Evolutionary conservation across 495 filamentous ascomycete species (phyloP).

Genomic region (Beverwykella pulmonaria): DNA sequence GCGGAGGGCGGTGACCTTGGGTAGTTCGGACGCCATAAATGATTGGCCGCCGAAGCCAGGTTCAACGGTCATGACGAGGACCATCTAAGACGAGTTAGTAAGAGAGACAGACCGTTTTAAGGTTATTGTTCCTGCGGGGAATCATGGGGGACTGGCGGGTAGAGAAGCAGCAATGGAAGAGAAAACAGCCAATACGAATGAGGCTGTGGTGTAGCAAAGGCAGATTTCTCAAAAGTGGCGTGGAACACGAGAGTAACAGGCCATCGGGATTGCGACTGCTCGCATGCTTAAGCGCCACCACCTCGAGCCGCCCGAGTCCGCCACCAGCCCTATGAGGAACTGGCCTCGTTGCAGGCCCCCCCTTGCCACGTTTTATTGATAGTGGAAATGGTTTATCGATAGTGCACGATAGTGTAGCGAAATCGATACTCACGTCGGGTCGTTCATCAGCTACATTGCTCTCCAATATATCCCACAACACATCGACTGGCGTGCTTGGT

Average conservation of each 20-base stretch:
- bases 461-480: slow-evolving; percentile 87
- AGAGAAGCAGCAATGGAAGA: slow-evolving; percentile 5
- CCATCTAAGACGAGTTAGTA: slow-evolving; percentile 67
- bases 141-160: neutral
- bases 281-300: slow-evolving; percentile 38
- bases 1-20: slow-evolving; percentile 85
- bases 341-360: slow-evolving; percentile 12
- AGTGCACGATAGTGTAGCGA: slow-evolving; percentile 12
- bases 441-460: slow-evolving; percentile 68
- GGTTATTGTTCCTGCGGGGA: slow-evolving; percentile 17
- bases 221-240: slow-evolving; percentile 5
- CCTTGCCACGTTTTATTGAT: slow-evolving; percentile 24
- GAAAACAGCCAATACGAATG: slow-evolving; percentile 7
- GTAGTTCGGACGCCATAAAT: slow-evolving; percentile 94
- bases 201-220: neutral
- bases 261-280: slow-evolving; percentile 9
- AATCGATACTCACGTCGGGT: slow-evolving; percentile 74
- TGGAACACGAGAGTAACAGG: slow-evolving; percentile 17
- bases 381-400: slow-evolving; percentile 16
- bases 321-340: slow-evolving; percentile 20
- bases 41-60: slow-evolving; percentile 98
- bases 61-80: slow-evolving; percentile 97
- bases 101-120: neutral
- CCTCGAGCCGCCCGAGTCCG: slow-evolving; percentile 30
- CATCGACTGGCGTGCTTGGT: slow-evolving; percentile 84